Percentiles rank a stretch among this genome's conserved stretches.
These are phyloP conservation scores for Conoideocrella luteorostrata DNA, from an alignment of 2,329 filamentous ascomycete species.

Conservation along the genomic window DNA sequence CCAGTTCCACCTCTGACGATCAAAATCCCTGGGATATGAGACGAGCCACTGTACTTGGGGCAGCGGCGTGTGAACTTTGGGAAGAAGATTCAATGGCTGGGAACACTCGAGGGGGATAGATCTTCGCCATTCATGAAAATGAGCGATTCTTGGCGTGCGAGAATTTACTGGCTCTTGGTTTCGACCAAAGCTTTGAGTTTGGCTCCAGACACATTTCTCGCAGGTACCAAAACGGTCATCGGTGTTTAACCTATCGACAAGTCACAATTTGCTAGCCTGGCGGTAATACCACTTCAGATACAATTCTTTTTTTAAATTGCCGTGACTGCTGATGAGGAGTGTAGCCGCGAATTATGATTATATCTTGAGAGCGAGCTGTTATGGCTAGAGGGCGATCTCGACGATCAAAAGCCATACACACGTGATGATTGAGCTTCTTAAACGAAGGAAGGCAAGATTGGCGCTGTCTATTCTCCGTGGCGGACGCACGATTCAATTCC, in stretches of 20 bases:
- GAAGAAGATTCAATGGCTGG: conserved; percentile 45
- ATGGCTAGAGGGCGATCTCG: conserved; percentile 45
- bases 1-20: conserved; percentile 48
- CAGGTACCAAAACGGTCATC: conserved; percentile 53
- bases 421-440: conserved; percentile 42
- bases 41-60: conserved; percentile 45
- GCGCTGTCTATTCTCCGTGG: conserved; percentile 42
- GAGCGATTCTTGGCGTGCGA: conserved; percentile 40
- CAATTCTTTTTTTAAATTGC: conserved; percentile 61
- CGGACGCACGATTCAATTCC: conserved; percentile 22
- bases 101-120: conserved; percentile 49
- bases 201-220: conserved; percentile 52
- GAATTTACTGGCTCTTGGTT: conserved; percentile 53
- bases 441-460: conserved; percentile 48
- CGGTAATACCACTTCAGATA: conserved; percentile 57
- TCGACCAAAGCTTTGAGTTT: conserved; percentile 50
- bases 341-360: conserved; percentile 50
- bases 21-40: conserved; percentile 40
- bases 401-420: conserved; percentile 28
- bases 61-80: conserved; percentile 40
- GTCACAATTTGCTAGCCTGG: conserved; percentile 54
- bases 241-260: conserved; percentile 50
- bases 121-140: conserved; percentile 34
- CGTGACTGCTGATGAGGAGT: conserved; percentile 49
- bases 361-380: conserved; percentile 52